Base-by-base conservation (phyloP, 2,329 filamentous ascomycete species). In the Exophiala bonariae region DNA sequence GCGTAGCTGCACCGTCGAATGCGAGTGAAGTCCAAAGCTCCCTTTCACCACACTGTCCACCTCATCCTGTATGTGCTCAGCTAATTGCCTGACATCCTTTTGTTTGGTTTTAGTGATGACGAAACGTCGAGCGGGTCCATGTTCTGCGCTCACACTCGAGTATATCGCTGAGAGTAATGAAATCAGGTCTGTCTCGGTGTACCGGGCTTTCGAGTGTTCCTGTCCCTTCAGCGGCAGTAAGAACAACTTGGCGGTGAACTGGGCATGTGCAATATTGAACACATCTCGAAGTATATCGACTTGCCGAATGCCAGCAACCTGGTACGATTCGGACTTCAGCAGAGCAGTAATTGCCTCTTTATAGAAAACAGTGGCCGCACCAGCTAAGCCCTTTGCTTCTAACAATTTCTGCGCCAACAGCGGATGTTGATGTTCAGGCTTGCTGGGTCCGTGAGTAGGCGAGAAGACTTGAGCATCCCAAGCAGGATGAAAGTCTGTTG, bases 21-120 rank as follows among this genome's bases (percentile, higher is more conserved):
- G 66, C 16, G 78, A 61, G 2, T 74, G 71, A 0, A 79, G 76
- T 49, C 84, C 77, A 30, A 82, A 62, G 1, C 78, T 75, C n/a
- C 72, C 74, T 17, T 73, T 65, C 23, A 76, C 77, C 43, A 78
- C 73, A 19, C 78, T 68, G 66, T 85, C 85, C 56, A 87, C 80
- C 46, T 82, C 82, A 7, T 77, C 66, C 66, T 88, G 81, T 33
- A 89, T 70, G 1, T 82, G 62, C 20, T 74, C 68, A 17, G 81
- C 82, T 1, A 90, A 70, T 62, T 83, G 78, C 39, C 74, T 66
- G 1, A 79, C 72, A 5, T 84, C 71, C 13, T 79, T 73, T 52
- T 75, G 74, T 3, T 79, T 79, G 35, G 35, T 43, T 17, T 38
- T 38, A n/a, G 32, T 72, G 3, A 81, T 65, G 7, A 71, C 68